These are phyloP conservation scores for Podospora conica DNA, from an alignment of 495 filamentous ascomycete genomes.

Conservation along the genomic window DNA sequence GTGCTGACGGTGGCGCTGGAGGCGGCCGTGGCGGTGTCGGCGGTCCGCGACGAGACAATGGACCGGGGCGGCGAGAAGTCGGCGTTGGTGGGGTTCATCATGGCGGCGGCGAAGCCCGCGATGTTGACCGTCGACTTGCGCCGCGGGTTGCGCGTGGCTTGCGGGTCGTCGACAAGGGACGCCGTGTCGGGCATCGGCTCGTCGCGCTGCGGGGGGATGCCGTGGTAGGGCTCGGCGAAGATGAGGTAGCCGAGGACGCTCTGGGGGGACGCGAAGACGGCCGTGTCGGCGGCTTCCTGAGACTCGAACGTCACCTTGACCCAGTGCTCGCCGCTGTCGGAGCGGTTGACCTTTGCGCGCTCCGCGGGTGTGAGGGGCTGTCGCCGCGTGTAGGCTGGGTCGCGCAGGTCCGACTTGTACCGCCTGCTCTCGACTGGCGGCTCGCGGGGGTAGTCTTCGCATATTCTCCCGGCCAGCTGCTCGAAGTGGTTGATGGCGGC, in stretches of 20 bases:
- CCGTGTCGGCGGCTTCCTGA: conserved; percentile 67
- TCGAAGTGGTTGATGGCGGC: conserved; percentile 83
- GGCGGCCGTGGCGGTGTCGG: conserved; percentile 42
- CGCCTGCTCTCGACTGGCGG: conserved; percentile 49
- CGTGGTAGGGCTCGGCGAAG: conserved; percentile 70
- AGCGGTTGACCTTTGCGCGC: conserved; percentile 65
- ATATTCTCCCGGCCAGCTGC: conserved; percentile 69
- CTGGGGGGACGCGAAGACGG: conserved; percentile 69
- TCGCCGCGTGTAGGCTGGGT: conserved; percentile 53
- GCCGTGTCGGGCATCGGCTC: conserved; percentile 45
- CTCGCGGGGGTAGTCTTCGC: conserved; percentile 81
- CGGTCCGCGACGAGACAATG: conserved; percentile 41
- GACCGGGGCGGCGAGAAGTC: conserved; percentile 32
- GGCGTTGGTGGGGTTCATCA: conserved; percentile 15
- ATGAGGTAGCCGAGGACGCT: conserved; percentile 69
- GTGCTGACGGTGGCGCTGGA: conserved; percentile 41
- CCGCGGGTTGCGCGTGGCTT: background rate
- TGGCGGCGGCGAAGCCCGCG: conserved; percentile 3
- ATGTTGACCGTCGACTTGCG: background rate
- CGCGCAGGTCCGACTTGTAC: conserved; percentile 57
- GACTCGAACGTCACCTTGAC: conserved; percentile 91
- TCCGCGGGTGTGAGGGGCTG: conserved; percentile 60
- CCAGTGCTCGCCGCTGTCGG: conserved; percentile 77
- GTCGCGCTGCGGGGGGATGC: conserved; percentile 62
- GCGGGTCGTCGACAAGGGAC: conserved; percentile 12